Evolutionary conservation across 768 basidiomycete genomes (phyloP), one percentile per base, ranked within the genome.

Genomic region (Mrakia hoshinonis): DNA sequence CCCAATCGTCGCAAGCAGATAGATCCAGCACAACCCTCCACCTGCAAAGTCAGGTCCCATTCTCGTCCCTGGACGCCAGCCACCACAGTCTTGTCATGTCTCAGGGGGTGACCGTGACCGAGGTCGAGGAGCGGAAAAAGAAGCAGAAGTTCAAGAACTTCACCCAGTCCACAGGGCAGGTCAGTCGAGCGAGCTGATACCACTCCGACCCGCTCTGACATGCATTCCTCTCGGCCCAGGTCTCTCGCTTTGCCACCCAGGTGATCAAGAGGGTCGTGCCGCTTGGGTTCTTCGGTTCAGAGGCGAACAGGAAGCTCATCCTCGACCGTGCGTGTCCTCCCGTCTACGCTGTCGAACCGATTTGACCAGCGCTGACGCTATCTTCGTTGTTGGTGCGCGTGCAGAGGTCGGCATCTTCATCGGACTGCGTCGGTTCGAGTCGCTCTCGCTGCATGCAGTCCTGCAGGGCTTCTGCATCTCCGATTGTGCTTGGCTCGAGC

Each of bases 81-180:
- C 79, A 80, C 9, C 82, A 84, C 20, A 82, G 84, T 46, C 79
- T 82, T 3, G 81, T 87, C 46, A 36, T 80, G 22, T 78, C 84
- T 39, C 77, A 81, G 15, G 84, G 84, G 0, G 76, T 81, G 12
- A 83, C 84, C 13, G 83, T 85, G 76, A 83, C 85, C 11, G 47
- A 34, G 0, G 2, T 66, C 3, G 77, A 80, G 39, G 79, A 84
- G 38, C 81, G 80, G 0, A 81, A 80, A 66, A 73, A 80, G 26
- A 69, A 73, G 65, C 92, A 91, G 77, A 91, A 90, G n/a, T 91
- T 92, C 76, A 82, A 84, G 0, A 89, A 93, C 67, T 93, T 89
- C 77, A 82, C 85, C 11, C 68, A 67, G 38, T 60, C 68, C 1
- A 29, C 13, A 5, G 29, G 48, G 9, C 73, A 67, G 49, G 1